Conservation (phyloP, 2,329 filamentous ascomycete species). For the Daldinia sp. region DNA sequence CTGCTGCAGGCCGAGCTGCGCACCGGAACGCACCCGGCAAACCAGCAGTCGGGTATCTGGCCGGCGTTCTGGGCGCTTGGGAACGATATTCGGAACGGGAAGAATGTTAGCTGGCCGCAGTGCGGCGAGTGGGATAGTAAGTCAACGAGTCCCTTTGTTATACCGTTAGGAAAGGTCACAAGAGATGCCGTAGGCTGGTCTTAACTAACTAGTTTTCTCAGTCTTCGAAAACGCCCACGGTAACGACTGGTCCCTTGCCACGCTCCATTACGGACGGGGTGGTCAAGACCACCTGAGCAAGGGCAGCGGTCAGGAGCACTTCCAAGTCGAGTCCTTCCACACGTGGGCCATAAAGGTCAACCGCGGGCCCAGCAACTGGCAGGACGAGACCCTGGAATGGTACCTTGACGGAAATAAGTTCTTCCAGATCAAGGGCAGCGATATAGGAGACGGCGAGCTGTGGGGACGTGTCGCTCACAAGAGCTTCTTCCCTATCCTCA, state of each 20-base stretch:
- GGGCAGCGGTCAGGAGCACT: slow-evolving; percentile 19
- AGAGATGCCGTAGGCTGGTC: not conserved
- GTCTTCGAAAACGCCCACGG: slow-evolving; percentile 42
- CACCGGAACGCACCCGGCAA: slow-evolving; percentile 28
- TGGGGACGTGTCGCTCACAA: slow-evolving; percentile 40
- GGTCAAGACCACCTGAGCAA: slow-evolving; percentile 25
- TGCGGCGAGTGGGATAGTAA: slow-evolving; percentile 43
- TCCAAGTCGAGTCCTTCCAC: slow-evolving; percentile 37
- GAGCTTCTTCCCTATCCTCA: slow-evolving; percentile 37
- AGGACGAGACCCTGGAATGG: slow-evolving; percentile 41
- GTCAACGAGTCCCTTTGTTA: not conserved
- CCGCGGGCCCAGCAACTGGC: slow-evolving; percentile 35
- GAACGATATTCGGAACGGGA: slow-evolving; percentile 35
- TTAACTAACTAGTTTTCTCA: not conserved
- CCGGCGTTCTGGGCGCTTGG: slow-evolving; percentile 44
- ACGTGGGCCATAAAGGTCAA: slow-evolving; percentile 41
- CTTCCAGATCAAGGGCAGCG: slow-evolving; percentile 37
- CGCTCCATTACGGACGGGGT: slow-evolving; percentile 35
- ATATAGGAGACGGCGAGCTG: slow-evolving; percentile 32
- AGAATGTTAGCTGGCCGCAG: slow-evolving; percentile 37
- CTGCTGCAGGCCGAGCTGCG: slow-evolving; percentile 38
- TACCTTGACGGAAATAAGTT: slow-evolving; percentile 36
- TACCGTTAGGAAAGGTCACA: not conserved
- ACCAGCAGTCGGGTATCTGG: slow-evolving; percentile 42
- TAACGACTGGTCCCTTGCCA: slow-evolving; percentile 35